These are phyloP conservation scores for Xylaria intraflava DNA, from an alignment of 495 filamentous ascomycete species.

Conservation along the genomic window DNA sequence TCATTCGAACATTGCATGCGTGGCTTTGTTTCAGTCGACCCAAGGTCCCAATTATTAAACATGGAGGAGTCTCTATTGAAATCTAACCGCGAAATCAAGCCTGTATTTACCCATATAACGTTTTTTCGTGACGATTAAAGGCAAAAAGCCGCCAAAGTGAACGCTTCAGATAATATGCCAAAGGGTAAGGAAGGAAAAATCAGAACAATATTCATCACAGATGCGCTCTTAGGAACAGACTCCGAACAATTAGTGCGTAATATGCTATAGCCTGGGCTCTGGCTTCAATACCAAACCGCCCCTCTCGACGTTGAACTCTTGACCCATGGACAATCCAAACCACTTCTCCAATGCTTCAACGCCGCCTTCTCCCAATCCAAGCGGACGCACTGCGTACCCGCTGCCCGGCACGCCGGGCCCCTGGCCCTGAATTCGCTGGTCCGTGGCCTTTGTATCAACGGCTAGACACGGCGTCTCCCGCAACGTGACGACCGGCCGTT, in stretches of 20 bases:
- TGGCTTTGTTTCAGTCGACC: no score
- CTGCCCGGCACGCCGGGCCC: slow-evolving; percentile 46
- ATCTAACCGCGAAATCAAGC: no score
- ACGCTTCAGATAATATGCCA: no score
- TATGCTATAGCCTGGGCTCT: slow-evolving; percentile 45
- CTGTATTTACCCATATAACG: no score
- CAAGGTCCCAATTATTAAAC: no score
- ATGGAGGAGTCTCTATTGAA: no score
- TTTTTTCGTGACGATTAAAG: no score
- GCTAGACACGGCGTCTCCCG: slow-evolving; percentile 55
- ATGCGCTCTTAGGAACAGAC: no score
- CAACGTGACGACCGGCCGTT: slow-evolving; percentile 67
- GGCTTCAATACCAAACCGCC: slow-evolving; percentile 50
- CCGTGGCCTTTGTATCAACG: slow-evolving; percentile 34
- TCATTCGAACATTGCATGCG: no score
- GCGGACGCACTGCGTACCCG: slow-evolving; percentile 54
- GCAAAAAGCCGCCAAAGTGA: no score
- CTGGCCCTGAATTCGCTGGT: slow-evolving; percentile 36
- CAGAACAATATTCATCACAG: no score
- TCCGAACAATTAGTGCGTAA: neutral
- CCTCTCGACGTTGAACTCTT: slow-evolving; percentile 58
- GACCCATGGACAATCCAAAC: slow-evolving; percentile 70
- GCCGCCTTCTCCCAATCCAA: slow-evolving; percentile 64
- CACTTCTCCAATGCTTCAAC: slow-evolving; percentile 63
- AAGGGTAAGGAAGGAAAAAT: no score